Evolutionary conservation across 2,329 filamentous ascomycete genomes (phyloP), one percentile per base, ranked within the genome.

Genomic region (Penicillium sp.): DNA sequence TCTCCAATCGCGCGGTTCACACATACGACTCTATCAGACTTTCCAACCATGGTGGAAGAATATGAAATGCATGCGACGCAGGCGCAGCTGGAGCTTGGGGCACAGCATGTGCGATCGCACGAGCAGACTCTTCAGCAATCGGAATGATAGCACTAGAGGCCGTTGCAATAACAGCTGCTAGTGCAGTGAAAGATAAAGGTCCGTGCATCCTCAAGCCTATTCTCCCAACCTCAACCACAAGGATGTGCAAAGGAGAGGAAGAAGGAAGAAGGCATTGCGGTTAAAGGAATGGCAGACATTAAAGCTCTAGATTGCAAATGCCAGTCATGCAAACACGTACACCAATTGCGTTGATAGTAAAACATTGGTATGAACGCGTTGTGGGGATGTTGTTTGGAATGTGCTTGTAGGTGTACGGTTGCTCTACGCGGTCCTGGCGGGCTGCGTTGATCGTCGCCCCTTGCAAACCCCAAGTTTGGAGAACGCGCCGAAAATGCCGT

Each of bases 71-170:
- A 31, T 46, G 39, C 7, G 41, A 37, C 3, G 19, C 39, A n/a
- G 50, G 39, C 13, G 44, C 1, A 21, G 37, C 49, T n/a, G 39
- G 49, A 10, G 41, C 41, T 35, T 47, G 29, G 14, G 50, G 50
- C 24, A n/a, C 21, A 46, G n/a, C 39, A 24, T 48, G 24, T 19
- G 37, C 19, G 9, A 22, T 26, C 1, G 13, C 50, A 27, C 43
- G 21, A 53, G 7, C 19, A 21, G 50, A 33, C 8, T 46, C 31
- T 3, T 7, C 47, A 8, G 46, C 11, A 3, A 56, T 21, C 29
- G 66, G 65, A 33, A 60, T 24, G 44, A 60, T 49, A 37, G 63
- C 58, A 48, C 63, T 47, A 11, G 58, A 67, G 10, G 50, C 58
- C 6, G 57, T 51, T 24, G 52, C 44, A 8, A 57, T 19, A 31